A percentile compares a stretch with the other conserved stretches of the same genome.
Evolutionary conservation across 495 filamentous ascomycete species (phyloP).

Genomic region (Penicillium simplicissimum): DNA sequence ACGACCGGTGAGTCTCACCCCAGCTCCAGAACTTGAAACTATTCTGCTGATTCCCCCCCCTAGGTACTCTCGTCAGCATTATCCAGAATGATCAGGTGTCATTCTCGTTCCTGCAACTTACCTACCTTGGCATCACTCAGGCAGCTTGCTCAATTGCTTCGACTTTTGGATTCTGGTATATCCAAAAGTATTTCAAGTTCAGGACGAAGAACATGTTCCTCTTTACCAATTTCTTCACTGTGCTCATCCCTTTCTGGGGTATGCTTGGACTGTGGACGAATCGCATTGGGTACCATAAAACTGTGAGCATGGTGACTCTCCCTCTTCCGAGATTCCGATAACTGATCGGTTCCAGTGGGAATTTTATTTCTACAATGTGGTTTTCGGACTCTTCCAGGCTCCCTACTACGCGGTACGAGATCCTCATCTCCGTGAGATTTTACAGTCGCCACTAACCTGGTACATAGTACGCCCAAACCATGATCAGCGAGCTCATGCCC

Average conservation of each 20-base stretch:
- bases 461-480: constrained; percentile 51
- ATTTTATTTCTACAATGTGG: constrained; percentile 53
- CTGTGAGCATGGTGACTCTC: constrained; percentile 23
- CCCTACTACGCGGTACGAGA: constrained; percentile 51
- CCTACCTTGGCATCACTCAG: constrained; percentile 50
- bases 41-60: constrained; percentile 1
- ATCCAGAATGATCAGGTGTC: constrained; percentile 50
- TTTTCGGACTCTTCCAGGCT: constrained; percentile 52
- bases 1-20: constrained; percentile 40
- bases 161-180: constrained; percentile 54
- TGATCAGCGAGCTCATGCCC: constrained; percentile 55
- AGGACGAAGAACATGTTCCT: constrained; percentile 53
- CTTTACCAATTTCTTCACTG: constrained; percentile 49
- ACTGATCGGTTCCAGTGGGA: constrained; percentile 38
- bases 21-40: no score
- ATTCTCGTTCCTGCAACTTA: constrained; percentile 52
- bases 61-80: constrained; percentile 46
- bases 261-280: constrained; percentile 53
- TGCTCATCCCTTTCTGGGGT: constrained; percentile 53
- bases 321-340: background rate
- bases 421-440: background rate
- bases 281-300: constrained; percentile 48
- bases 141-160: constrained; percentile 46
- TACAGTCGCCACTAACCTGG: background rate
- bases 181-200: constrained; percentile 50